phyloP scores from a whole-genome alignment of 108 stramenopile genomes.

The Schizochytrium sp. region DNA sequence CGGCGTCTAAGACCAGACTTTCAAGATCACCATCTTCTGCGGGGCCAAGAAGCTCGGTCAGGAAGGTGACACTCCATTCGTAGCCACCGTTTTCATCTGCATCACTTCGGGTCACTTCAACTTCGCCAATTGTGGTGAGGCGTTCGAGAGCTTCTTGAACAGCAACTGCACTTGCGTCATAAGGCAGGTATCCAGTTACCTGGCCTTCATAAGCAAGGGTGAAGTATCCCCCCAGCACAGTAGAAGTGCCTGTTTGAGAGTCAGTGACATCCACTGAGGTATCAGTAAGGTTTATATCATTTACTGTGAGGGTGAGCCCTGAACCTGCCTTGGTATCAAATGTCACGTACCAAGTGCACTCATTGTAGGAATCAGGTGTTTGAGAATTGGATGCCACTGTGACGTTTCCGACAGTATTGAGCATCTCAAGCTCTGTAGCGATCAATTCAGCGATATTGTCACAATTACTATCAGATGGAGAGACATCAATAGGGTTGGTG shows the following conservation, averaged over 20 bases:
- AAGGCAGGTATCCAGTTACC: constrained; percentile 80
- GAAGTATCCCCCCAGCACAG: constrained; percentile 77
- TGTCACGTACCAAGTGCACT: constrained; percentile 80
- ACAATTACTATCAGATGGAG: constrained; percentile 50
- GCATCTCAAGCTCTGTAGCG: constrained; percentile 82
- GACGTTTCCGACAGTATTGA: constrained; percentile 80
- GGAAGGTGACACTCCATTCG: constrained; percentile 84
- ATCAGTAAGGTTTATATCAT: not conserved
- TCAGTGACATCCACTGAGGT: not conserved
- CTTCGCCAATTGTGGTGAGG: constrained; percentile 78
- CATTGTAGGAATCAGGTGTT: constrained; percentile 66
- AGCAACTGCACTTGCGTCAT: constrained; percentile 74
- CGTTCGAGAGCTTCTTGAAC: constrained; percentile 79
- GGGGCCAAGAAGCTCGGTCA: constrained; percentile 71
- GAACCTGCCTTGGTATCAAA: constrained; percentile 84
- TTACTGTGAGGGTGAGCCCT: not conserved
- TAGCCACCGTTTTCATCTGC: constrained; percentile 82
- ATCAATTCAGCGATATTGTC: constrained; percentile 73
- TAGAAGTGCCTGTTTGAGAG: constrained; percentile 55
- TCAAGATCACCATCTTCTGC: constrained; percentile 71
- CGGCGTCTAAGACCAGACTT: constrained; percentile 75
- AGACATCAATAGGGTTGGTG: constrained; percentile 62
- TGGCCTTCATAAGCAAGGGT: constrained; percentile 79
- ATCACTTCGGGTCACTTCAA: constrained; percentile 74
- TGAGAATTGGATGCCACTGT: constrained; percentile 71